Base-by-base conservation (phyloP, 345 rosid species). In the Salix exigua region DNA sequence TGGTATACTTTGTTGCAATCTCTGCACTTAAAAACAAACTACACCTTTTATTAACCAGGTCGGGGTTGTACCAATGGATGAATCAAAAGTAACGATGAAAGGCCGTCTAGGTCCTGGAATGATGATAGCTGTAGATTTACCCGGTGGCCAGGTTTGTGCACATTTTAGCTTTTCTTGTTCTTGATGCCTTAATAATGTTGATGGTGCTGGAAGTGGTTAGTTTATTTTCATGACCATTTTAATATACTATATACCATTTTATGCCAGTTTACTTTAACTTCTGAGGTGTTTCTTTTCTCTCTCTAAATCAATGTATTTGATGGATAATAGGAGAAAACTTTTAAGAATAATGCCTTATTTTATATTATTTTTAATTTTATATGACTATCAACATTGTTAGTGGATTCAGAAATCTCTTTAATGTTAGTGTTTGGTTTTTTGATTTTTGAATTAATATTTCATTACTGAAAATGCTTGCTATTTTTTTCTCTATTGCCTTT, bases 71-170 rank as follows among this genome's bases (percentile, higher is more conserved):
- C 98, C 99, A 2, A 89, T 96, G 87, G 98, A 96, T 79, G 99
- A 96, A 81, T 89, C 94, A 46, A 96, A 92, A 85, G 89, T 96
- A 68, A 90, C 83, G 7, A 88, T 89, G 96, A 96, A 96, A 84
- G 99, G 98, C 60, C 95, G 98, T 73, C 87, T 96, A 44, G 99
- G 99, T 81, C 99, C 99, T 25, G 99, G 99, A 78, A 96, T 96
- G 99, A 96, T 96, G 99, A 96, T 96, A 80, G 74, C 94, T 69
- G 99, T 85, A 76, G 98, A 96, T 85, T 81, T 96, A 82, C 83
- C 72, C 58, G 84, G 84, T 86, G 99, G 99, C 76, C 94, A 93
- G 99, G 99, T 93, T 71, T 68, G 91, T 89, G 78, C 74, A 50
- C 75, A 37, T 77, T 74, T 67, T 73, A 11, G 63, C 30, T 71